Evolutionary conservation across 176 grass and related monocot species (phyloP), one percentile per base, ranked within the genome.

Genomic region (Carex kokanica): DNA sequence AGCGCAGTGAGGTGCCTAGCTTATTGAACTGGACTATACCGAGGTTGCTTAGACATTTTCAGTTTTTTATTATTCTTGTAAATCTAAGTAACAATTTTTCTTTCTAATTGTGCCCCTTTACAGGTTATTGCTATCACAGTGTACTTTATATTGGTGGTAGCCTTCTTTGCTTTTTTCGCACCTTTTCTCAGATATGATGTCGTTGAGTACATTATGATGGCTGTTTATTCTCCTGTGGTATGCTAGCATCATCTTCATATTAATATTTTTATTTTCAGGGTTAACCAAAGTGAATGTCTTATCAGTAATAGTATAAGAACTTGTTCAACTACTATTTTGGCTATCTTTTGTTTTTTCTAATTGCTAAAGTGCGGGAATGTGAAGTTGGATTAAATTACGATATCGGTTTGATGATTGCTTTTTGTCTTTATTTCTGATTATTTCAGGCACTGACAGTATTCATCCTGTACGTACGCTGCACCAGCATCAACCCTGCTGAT

Each of bases 401-500:
- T 81, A 41, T 64, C 18, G 8, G 21, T 87, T 79, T 65, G 27
- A 84, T 74, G 57, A 85, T 63, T 38, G 14, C 40, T 79, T 85
- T 81, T 85, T 70, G 16, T 71, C 53, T 68, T 83, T 52, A 12
- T 75, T 27, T 27, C 12, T 58, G 61, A 68, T 82, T 55, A 57
- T 89, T 90, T 83, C 88, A 99, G 97, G 93, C 93, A 29, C 64
- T 99, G 78, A 84, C 89, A 34, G 97, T 99, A 88, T 99, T 99
- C 84, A 90, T 96, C 77, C 93, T 99, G 79, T 99, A 99, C 32
- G 83, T 99, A 6, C 93, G 97, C 17, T 99, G 97, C 85, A 99
- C 97, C 70, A 94, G 89, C 84, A 99, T 99, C 88, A 99, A 99
- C 85, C 97, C 97, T 64, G 97, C 97, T 32, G 97, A 99, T 92